Evolutionary conservation across 345 rosid species (phyloP).

Genomic region (Isatis tinctoria): DNA sequence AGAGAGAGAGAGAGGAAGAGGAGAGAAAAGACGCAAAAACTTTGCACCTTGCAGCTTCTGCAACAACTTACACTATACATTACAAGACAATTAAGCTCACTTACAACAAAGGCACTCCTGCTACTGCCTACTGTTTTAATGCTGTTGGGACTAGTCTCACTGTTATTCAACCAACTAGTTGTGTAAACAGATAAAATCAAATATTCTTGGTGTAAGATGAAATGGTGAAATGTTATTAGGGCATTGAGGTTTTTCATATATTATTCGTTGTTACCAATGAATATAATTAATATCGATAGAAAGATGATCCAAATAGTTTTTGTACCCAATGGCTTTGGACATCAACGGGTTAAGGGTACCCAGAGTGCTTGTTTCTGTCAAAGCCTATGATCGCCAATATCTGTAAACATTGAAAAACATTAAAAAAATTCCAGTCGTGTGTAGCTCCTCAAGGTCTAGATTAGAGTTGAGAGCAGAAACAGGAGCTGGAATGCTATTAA

Average conservation of each 20-base stretch:
- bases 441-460: no score
- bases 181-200: constrained; percentile 25
- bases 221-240: constrained; percentile 5
- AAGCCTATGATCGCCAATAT: no score
- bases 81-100: constrained; percentile 52
- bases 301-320: background rate
- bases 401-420: no score
- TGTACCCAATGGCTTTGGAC: background rate
- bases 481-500: no score
- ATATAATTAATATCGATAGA: background rate
- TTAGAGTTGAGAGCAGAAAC: no score
- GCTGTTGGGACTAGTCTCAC: constrained; percentile 47
- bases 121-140: constrained; percentile 45
- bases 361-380: no score
- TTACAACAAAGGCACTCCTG: constrained; percentile 33
- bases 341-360: background rate
- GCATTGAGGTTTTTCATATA: background rate
- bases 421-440: no score
- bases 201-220: background rate
- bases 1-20: no score
- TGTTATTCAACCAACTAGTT: constrained; percentile 37
- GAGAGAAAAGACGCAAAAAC: no score
- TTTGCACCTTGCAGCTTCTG: no score
- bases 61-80: no score
- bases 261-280: background rate